phyloP scores from a whole-genome alignment of 2,329 filamentous ascomycete genomes.

The Ascochyta pisi region DNA sequence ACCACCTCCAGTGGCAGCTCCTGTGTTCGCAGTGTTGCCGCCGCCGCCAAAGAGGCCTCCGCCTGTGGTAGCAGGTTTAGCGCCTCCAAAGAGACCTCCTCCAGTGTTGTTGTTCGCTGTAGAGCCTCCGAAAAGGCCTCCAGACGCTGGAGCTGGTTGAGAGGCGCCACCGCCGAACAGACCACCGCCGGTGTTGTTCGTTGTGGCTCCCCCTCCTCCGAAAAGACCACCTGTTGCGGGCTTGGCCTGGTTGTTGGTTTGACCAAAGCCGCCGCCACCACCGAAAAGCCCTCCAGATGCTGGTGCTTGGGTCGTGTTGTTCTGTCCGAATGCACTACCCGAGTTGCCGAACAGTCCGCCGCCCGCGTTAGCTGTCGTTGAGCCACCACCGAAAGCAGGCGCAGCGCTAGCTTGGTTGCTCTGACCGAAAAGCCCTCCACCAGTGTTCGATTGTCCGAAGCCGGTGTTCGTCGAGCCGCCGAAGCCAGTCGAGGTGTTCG shows the following conservation, averaged over 20 bases:
- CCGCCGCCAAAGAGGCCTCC: slow-evolving; percentile 53
- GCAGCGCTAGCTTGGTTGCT: slow-evolving; percentile 38
- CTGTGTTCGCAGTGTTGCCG: slow-evolving; percentile 34
- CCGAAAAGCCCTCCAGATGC: slow-evolving; percentile 52
- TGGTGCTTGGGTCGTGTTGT: slow-evolving; percentile 34
- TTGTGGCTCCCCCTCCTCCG: slow-evolving; percentile 34
- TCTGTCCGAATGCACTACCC: slow-evolving; percentile 42
- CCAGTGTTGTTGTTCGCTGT: slow-evolving; percentile 23
- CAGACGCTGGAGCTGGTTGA: slow-evolving; percentile 49
- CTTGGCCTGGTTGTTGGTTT: slow-evolving; percentile 48
- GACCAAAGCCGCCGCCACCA: slow-evolving; percentile 47
- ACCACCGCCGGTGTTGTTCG: slow-evolving; percentile 35
- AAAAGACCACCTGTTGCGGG: slow-evolving; percentile 49
- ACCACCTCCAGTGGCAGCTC: slow-evolving; percentile 31
- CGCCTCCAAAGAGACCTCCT: slow-evolving; percentile 54
- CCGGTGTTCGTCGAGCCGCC: slow-evolving; percentile 35
- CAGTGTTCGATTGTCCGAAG: slow-evolving; percentile 39
- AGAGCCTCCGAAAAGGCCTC: slow-evolving; percentile 59
- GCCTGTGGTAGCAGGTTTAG: slow-evolving; percentile 40
- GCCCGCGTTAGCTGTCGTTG: slow-evolving; percentile 37
- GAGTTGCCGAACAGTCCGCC: slow-evolving; percentile 38
- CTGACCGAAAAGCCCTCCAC: slow-evolving; percentile 45
- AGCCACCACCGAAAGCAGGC: slow-evolving; percentile 36
- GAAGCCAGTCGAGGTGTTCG: slow-evolving; percentile 36
- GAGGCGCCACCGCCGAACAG: slow-evolving; percentile 43